phyloP scores from a whole-genome alignment of 345 rosid species.

The Eucalyptus pauciflora region DNA sequence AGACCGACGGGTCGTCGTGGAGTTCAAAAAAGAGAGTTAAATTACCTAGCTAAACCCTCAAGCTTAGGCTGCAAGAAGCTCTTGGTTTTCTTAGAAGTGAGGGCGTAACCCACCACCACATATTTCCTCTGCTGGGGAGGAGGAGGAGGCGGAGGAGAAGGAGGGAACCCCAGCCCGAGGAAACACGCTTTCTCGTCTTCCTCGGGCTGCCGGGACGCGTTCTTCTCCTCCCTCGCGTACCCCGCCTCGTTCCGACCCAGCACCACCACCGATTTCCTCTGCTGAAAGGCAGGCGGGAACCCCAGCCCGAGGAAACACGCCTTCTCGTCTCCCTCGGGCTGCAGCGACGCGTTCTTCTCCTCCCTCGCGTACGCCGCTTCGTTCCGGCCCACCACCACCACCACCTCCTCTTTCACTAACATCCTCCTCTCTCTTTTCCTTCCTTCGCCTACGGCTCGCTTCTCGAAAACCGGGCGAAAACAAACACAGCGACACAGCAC shows the following conservation, averaged over 20 bases:
- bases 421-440: neutral
- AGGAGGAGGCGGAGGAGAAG: no score
- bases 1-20: neutral
- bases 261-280: neutral
- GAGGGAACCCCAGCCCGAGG: conserved; percentile 3
- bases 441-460: neutral
- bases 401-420: neutral
- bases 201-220: neutral
- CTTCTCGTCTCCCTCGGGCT: neutral
- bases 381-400: neutral
- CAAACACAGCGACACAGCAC: neutral
- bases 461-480: neutral
- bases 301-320: conserved; percentile 1
- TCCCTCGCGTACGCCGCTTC: neutral
- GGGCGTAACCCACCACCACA: conserved; percentile 73
- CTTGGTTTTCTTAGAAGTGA: conserved; percentile 69
- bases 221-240: conserved; percentile 6
- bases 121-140: conserved; percentile 11
- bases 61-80: conserved; percentile 75
- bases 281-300: neutral
- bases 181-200: neutral
- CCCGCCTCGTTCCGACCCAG: neutral
- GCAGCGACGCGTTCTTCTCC: conserved; percentile 4
- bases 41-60: conserved; percentile 63
- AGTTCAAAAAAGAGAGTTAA: neutral